Base-by-base conservation (phyloP, 2,329 filamentous ascomycete species). In the Daldinia sp. region DNA sequence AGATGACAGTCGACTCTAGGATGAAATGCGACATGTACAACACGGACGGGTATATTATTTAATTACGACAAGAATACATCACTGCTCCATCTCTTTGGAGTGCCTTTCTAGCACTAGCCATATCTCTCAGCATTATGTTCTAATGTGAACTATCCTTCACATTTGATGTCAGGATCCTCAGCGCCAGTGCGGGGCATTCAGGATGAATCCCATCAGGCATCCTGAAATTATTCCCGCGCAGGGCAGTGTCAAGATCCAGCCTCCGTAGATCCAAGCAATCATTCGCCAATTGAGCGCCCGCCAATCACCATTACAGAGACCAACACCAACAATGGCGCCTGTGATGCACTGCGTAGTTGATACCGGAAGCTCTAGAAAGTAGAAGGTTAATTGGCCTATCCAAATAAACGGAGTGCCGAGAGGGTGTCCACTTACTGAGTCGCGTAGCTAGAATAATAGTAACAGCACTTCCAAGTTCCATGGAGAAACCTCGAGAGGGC, bases 271-370 rank as follows among this genome's bases (percentile, higher is more conserved):
- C 82, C 87, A 88, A 5, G 80, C 83, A 4, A 89, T 85, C 83
- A 88, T 88, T 67, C 87, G 84, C 86, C 86, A 90, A 80, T 90
- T 90, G 74, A 90, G 87, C 30, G 87, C 84, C 54, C 84, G 82
- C 81, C 83, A 85, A 51, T 84, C 84, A 28, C 87, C 87, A 53
- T 86, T 88, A 79, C 87, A 89, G 18, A 90, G 83, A 65, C 87
- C 88, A 56, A 90, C 88, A 67, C 88, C 88, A 51, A 90, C 87
- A 20, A 87, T 89, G 46, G 87, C 85, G 53, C 88, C 88, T 46
- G 85, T 88, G 73, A 89, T 89, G 77, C 88, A 90, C 80, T 90
- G 88, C 0, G 88, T 89, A 1, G 89, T 91, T 1, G 88, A 90
- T 35, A 91, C 84, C 1, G 89, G 89, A 1, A 91, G 84, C 60